Evolutionary conservation across 2,329 filamentous ascomycete genomes (phyloP).

Genomic region (Calonectria hawksworthii): DNA sequence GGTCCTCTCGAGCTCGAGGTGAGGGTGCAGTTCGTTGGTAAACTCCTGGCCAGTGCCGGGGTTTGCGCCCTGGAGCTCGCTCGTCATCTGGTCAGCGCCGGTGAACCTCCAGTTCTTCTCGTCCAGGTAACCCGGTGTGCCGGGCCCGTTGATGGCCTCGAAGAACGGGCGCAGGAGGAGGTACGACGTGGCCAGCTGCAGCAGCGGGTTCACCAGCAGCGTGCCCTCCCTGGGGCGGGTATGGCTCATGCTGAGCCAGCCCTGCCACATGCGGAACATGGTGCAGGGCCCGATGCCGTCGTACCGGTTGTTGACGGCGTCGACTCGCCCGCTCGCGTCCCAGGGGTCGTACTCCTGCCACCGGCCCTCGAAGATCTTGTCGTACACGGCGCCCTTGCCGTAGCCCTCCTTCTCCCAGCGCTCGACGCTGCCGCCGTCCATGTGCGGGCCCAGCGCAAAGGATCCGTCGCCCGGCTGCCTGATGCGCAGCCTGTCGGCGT

Average conservation of each 20-base stretch:
- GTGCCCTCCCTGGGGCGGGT: slow-evolving; percentile 83
- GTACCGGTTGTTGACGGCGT: slow-evolving; percentile 81
- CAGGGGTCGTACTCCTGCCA: slow-evolving; percentile 90
- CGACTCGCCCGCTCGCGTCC: slow-evolving; percentile 79
- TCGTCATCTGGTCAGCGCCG: slow-evolving; percentile 59
- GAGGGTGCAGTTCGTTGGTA: slow-evolving; percentile 77
- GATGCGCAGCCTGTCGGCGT: slow-evolving; percentile 81
- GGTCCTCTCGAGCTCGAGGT: slow-evolving; percentile 74
- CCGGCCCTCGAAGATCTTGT: slow-evolving; percentile 76
- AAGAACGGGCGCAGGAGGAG: slow-evolving; percentile 90
- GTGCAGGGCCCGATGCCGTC: slow-evolving; percentile 85
- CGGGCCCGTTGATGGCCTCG: slow-evolving; percentile 57
- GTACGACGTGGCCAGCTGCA: slow-evolving; percentile 83
- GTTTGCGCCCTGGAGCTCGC: slow-evolving; percentile 78
- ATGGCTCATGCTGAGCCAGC: slow-evolving; percentile 86
- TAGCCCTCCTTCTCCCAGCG: slow-evolving; percentile 82
- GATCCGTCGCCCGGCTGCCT: slow-evolving; percentile 77
- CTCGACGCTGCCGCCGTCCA: slow-evolving; percentile 82
- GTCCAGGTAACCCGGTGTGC: slow-evolving; percentile 57
- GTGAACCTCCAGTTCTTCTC: slow-evolving; percentile 73
- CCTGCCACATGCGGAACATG: slow-evolving; percentile 91
- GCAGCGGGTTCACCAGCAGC: slow-evolving; percentile 83
- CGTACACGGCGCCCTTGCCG: slow-evolving; percentile 77
- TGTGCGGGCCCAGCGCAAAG: slow-evolving; percentile 80
- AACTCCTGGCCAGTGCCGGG: slow-evolving; percentile 80